Percentiles rank a stretch among this genome's conserved stretches.
These are phyloP conservation scores for Avena atlantica DNA, from an alignment of 176 grass and related monocot genomes.

Conservation along the genomic window DNA sequence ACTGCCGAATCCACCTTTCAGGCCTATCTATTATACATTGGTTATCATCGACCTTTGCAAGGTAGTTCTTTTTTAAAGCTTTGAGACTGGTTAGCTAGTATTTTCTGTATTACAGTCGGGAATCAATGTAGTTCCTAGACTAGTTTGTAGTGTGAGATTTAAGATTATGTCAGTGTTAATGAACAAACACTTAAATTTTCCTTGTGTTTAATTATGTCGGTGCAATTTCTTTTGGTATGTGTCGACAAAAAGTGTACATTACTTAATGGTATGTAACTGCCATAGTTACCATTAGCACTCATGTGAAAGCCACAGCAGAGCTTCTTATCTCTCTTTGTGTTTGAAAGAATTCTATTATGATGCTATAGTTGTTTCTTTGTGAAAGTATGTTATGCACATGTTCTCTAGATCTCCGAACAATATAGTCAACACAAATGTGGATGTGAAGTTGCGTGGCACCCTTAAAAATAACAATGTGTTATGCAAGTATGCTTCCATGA, in stretches of 20 bases:
- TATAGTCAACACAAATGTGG: background rate
- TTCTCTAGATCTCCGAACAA: background rate
- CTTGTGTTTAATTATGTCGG: background rate
- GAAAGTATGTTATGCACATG: background rate
- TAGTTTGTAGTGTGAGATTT: background rate
- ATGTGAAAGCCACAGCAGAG: too few relatives aligned
- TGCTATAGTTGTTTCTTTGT: background rate
- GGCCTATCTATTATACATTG: slow-evolving; percentile 93
- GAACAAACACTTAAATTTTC: background rate
- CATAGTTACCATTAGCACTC: background rate
- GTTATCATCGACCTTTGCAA: slow-evolving; percentile 99
- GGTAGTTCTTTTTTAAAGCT: slow-evolving; percentile 56
- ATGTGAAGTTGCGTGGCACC: background rate
- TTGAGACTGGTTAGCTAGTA: background rate
- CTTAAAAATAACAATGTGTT: slow-evolving; percentile 8
- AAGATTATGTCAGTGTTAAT: background rate
- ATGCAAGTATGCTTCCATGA: background rate
- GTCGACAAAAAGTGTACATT: background rate
- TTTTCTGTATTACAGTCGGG: slow-evolving; percentile 12
- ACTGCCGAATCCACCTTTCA: slow-evolving; percentile 94
- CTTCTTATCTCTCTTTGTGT: background rate
- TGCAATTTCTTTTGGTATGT: slow-evolving; percentile 20
- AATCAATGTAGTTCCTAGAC: background rate
- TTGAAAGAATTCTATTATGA: slow-evolving; percentile 10
- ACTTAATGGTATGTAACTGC: background rate